A percentile compares a stretch with the other conserved stretches of the same genome.
phyloP scores from a whole-genome alignment of 2,329 filamentous ascomycete species.

The Cytospora piceae region DNA sequence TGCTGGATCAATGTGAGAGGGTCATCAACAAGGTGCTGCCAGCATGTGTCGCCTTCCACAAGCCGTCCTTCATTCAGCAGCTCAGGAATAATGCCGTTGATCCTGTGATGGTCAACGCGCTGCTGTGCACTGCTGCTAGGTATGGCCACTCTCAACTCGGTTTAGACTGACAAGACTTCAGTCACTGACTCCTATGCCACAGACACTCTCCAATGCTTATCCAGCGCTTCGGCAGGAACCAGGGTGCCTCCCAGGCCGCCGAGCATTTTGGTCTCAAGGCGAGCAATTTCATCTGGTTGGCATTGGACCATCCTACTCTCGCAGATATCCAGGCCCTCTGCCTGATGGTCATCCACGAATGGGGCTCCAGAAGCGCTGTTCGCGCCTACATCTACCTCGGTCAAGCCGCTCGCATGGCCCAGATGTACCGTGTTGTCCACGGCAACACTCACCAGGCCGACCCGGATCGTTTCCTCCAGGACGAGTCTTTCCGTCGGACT shows the following conservation, averaged over 20 bases:
- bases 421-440: slow-evolving; percentile 66
- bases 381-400: slow-evolving; percentile 66
- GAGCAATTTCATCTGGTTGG: slow-evolving; percentile 59
- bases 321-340: slow-evolving; percentile 65
- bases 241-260: slow-evolving; percentile 53
- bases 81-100: slow-evolving; percentile 61
- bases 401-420: slow-evolving; percentile 65
- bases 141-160: slow-evolving; percentile 44
- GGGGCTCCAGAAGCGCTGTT: slow-evolving; percentile 64
- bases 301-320: slow-evolving; percentile 61
- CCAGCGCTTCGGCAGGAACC: slow-evolving; percentile 60
- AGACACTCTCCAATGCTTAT: slow-evolving; percentile 61
- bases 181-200: slow-evolving; percentile 8
- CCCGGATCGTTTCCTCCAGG: slow-evolving; percentile 63
- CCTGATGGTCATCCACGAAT: slow-evolving; percentile 65
- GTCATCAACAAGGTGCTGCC: slow-evolving; percentile 65
- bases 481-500: slow-evolving; percentile 64
- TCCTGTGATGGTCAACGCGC: slow-evolving; percentile 59
- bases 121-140: slow-evolving; percentile 61
- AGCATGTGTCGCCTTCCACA: slow-evolving; percentile 65
- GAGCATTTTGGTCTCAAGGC: slow-evolving; percentile 64
- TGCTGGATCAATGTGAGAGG: slow-evolving; percentile 62
- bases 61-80: slow-evolving; percentile 64
- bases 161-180: background rate
- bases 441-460: slow-evolving; percentile 55